phyloP scores from a whole-genome alignment of 345 rosid species.

The thale cress (Arabidopsis thaliana) region DNA sequence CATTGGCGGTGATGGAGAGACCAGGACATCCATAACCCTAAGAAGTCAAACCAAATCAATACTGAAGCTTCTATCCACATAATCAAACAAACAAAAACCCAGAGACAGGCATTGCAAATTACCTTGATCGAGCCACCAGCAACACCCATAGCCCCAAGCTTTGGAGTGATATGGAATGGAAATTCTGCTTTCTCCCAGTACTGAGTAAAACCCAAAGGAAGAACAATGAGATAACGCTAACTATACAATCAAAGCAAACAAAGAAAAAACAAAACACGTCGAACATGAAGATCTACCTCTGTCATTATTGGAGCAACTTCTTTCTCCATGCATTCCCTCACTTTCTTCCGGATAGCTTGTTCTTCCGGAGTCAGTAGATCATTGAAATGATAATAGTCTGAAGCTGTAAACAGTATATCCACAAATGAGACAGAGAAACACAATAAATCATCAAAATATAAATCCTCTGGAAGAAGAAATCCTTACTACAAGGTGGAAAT shows the following conservation, averaged over 20 bases:
- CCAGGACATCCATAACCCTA: conserved; percentile 99
- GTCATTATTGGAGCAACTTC: conserved; percentile 91
- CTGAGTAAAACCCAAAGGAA: conserved; percentile 47
- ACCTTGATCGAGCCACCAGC: conserved; percentile 96
- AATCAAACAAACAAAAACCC: neutral
- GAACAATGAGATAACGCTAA: neutral
- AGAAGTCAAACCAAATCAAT: conserved; percentile 32
- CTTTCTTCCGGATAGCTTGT: conserved; percentile 64
- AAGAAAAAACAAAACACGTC: neutral
- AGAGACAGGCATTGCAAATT: conserved; percentile 9
- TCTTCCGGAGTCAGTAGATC: conserved; percentile 87
- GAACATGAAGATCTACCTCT: conserved; percentile 55
- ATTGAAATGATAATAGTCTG: conserved; percentile 78
- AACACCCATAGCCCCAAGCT: conserved; percentile 64
- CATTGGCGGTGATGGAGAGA: conserved; percentile 72
- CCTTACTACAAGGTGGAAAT: conserved; percentile 84
- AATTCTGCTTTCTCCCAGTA: conserved; percentile 99
- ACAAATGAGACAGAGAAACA: neutral
- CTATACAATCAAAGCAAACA: neutral
- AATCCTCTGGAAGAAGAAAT: conserved; percentile 8
- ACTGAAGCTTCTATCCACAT: neutral
- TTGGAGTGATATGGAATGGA: conserved; percentile 85
- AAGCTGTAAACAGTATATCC: conserved; percentile 55
- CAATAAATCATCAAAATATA: conserved; percentile 6
- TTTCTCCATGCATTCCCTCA: conserved; percentile 87